Base-by-base conservation (phyloP, 257 asterid genomes). In the Penstemon barbatus region DNA sequence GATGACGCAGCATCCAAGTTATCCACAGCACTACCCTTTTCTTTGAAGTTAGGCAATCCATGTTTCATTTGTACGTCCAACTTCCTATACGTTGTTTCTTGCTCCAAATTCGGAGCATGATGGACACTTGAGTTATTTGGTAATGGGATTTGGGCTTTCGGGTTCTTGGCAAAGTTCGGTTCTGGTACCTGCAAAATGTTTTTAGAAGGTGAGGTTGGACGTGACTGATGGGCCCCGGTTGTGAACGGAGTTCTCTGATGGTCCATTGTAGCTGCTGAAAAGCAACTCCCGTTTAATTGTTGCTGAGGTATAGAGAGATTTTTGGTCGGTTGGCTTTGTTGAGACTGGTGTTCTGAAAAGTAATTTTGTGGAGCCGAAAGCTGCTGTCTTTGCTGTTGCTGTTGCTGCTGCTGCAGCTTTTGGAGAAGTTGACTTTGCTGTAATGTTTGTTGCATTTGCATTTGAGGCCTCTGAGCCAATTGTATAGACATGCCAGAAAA, bases 1-100 rank as follows among this genome's bases (percentile, higher is more conserved):
- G 97, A 84, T 64, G 98, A 93, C 8, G 95, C 73, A 71, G 89
- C 96, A 18, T 90, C 98, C 81, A 88, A 72, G 75, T 84, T 88
- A 56, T 90, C 90, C 50, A 75, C 73, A 63, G 75, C 77, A 53
- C 58, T 71, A 38, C 72, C 74, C 85, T 79, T 88, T 80, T 75
- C 74, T 78, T 83, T 92, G 43, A 88, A 82, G 87, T 63, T 73
- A 36, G 84, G 57, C 3, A 79, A 53, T 10, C 88, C 93, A 25
- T 82, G 84, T 74, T 86, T 90, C 48, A 71, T 71, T 66, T 80
- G 92, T 44, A 39, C 33, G 50, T 87, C 95, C 7, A 77, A 43
- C 65, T 82, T 87, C 76, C 69, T 76, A 52, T 79, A 83, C 70
- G 73, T 15, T 15, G 18, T 73, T 65, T 87, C 97, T 61, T 81